Evolutionary conservation across 306 rosid species (phyloP), one percentile per base, ranked within the genome.

Genomic region (Mucuna pruriens): DNA sequence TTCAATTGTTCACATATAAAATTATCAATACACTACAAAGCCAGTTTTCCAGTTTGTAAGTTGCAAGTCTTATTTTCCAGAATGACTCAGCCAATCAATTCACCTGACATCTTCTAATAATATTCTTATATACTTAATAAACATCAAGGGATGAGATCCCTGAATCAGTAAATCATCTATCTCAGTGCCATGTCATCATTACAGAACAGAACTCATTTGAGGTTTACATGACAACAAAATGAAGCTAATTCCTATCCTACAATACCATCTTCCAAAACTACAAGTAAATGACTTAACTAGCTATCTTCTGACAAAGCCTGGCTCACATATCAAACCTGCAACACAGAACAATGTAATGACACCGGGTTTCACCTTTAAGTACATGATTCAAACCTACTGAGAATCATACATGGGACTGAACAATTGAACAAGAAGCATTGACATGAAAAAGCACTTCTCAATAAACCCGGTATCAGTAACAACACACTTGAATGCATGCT

Each of bases 21-120:
- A 39, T 58, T 52, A 74, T 58, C 54, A 78, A 46, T 39, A 16
- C 33, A 44, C 51, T 34, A 55, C 84, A 68, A 61, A 73, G 62
- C 48, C 42, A 80, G 42, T 60, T 62, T 34, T 52, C 23, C 36
- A 72, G 48, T 39, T 72, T 46, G 66, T 55, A 54, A 2, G 76
- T 17, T 65, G 66, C 80, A 62, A 40, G 68, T 79, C 57, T 45
- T 23, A 44, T 36, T n/a, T 74, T 25, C 15, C 66, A 82, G 48
- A 79, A 67, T 40, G 6, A 36, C 9, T 73, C 17, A 51, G 65
- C 79, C 16, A 42, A 33, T 31, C 57, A 51, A 17, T 58, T 68
- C 39, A 75, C 49, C 38, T 46, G 25, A 13, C 64, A 22, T n/a
- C 7, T 76, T 69, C n/a, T 34, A 8, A 25, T 23, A 78, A 54